Evolutionary conservation across 495 filamentous ascomycete genomes (phyloP).

Genomic region (Parathielavia hyrcaniae): DNA sequence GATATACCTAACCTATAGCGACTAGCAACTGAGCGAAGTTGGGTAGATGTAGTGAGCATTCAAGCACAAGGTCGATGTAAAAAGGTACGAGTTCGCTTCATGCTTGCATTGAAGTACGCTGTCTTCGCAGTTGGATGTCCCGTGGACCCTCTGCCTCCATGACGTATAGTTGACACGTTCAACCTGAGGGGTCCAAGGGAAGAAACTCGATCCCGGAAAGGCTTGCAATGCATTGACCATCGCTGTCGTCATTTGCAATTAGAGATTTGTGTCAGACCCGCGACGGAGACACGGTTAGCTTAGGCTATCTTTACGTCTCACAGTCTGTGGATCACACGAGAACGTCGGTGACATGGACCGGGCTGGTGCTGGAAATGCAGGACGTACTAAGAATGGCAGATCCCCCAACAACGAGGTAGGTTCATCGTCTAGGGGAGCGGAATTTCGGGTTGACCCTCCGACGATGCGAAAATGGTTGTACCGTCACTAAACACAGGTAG

Average conservation of each 20-base stretch:
- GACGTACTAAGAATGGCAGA: no score
- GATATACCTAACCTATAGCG: not conserved
- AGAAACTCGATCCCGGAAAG: slow-evolving; percentile 1
- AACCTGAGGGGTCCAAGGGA: not conserved
- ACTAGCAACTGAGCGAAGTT: not conserved
- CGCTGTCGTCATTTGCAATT: not conserved
- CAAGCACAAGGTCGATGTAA: not conserved
- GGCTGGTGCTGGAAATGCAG: no score
- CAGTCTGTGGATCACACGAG: no score
- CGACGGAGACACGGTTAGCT: no score
- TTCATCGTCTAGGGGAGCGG: no score
- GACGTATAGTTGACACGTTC: slow-evolving; percentile 11
- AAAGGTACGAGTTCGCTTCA: not conserved
- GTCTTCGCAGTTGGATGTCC: not conserved
- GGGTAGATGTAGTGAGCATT: not conserved
- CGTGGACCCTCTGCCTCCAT: not conserved
- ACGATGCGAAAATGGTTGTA: no score
- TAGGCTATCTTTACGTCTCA: no score
- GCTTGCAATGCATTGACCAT: slow-evolving; percentile 2
- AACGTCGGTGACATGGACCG: no score
- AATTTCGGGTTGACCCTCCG: no score
- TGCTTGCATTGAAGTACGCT: not conserved
- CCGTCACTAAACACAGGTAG: no score
- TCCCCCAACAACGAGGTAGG: no score
- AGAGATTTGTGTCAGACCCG: no score